Evolutionary conservation across 2,329 filamentous ascomycete species (phyloP).

Genomic region (Akanthomyces uredinophilus): DNA sequence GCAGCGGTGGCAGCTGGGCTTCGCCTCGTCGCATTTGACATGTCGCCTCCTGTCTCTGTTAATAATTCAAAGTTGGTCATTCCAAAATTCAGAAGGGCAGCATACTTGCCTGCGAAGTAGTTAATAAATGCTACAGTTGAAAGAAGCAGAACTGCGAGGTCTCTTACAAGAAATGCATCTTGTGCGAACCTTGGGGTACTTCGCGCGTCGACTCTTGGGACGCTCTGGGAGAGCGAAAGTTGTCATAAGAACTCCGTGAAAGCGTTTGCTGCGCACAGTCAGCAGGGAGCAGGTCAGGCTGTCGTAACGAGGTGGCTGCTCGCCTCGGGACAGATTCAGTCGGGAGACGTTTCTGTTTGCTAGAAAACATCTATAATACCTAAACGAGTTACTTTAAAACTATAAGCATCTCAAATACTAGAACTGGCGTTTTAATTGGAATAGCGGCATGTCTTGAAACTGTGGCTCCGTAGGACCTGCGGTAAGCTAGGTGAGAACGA

Average conservation of each 20-base stretch:
- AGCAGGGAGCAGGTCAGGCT: neutral
- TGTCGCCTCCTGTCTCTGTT: constrained; percentile 25
- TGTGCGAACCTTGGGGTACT: constrained; percentile 28
- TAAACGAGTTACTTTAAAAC: no score
- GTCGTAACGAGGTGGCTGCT: neutral
- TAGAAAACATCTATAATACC: neutral
- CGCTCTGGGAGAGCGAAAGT: constrained; percentile 27
- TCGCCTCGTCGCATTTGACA: constrained; percentile 33
- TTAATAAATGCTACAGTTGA: neutral
- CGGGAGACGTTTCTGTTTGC: neutral
- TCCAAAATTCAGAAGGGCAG: neutral
- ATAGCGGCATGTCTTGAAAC: no score
- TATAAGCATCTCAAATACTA: no score
- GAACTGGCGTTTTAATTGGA: neutral
- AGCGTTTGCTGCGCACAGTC: constrained; percentile 1
- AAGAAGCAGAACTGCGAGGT: neutral
- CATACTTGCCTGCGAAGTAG: constrained; percentile 25
- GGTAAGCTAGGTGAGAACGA: neutral
- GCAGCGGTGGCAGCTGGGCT: constrained; percentile 30
- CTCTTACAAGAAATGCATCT: constrained; percentile 30
- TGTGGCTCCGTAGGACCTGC: neutral
- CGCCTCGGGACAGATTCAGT: constrained; percentile 3
- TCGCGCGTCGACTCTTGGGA: constrained; percentile 27
- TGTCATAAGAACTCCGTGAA: constrained; percentile 20
- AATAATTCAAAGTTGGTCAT: neutral